Base-by-base conservation (phyloP, 2,329 filamentous ascomycete genomes). In the Aspergillus sp. region DNA sequence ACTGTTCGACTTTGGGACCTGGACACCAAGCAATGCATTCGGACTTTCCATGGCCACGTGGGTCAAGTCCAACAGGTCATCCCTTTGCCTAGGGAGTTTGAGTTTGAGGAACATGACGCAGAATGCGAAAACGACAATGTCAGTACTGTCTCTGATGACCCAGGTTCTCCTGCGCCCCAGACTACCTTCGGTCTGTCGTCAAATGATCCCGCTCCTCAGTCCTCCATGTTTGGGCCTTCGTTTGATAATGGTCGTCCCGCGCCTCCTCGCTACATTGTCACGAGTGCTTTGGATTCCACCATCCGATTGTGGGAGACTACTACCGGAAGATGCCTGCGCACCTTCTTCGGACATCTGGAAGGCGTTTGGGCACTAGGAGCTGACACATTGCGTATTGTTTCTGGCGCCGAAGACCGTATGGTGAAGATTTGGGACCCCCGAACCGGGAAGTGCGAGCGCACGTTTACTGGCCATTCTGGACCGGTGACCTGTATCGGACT, bases 261-360 rank as follows among this genome's bases (percentile, higher is more conserved):
- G 9, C 93, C 93, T 13, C 89, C 91, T 0, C 83, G 87, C 4
- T 97, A 96, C 73, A 96, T 99, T 79, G 81, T 97, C 44, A 96
- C 92, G 0, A 92, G 90, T 47, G 91, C 90, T 0, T 81, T 99
- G 16, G 94, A 99, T 71, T 88, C 87, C 52, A 96, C 91, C 0
- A 89, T 97, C 57, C 87, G 93, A 10, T 81, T 97, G 17, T 99
- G 94, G 93, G 90, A 96, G 68, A 89, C 91, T 1, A 82, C 82
- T 4, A 88, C 88, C 0, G 90, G 90, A 35, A 84, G 84, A 57
- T 96, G 90, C 64, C 80, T 96, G 32, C 88, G 90, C 56, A 95
- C 90, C 30, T 95, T 96, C 78, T 99, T 97, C 68, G 94, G 94
- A 0, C 94, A 99, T 65, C 83, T 99, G 19, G 94, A 99, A 71